Base-by-base conservation (phyloP, 129 eudicot species). In the Logfia minima region DNA sequence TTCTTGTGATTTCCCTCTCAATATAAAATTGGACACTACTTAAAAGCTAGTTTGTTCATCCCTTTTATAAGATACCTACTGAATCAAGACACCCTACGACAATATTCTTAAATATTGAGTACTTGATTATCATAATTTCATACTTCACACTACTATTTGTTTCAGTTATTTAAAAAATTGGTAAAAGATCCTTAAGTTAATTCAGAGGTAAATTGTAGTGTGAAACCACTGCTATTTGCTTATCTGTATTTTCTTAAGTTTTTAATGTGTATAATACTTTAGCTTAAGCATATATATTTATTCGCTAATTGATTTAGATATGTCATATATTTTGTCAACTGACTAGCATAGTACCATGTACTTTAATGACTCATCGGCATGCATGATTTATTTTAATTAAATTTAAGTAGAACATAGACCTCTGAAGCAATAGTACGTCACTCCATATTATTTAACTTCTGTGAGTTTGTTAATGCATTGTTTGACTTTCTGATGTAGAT, bases 401-500 rank as follows among this genome's bases (percentile, higher is more conserved):
- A 63, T 61, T 60, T 21, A 70, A 48, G 66, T 66, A 23, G 22
- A 32, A 51, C 73, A 23, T 64, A 4, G 29, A 8, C 79, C 67
- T 52, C 18, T 51, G 24, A 63, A 19, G 51, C 14, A 35, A 79
- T 39, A 39, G 19, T 29, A 45, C 71, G 16, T 64, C 65, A 52
- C 68, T 22, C 16, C 41, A 23, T 66, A 22, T 32, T 32, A 8
- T 24, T 56, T 64, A 78, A 26, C 70, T 58, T 16, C 21, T 61
- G 71, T 17, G n/a, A 63, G 14, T 51, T 53, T 73, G 52, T 66
- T 53, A 70, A 45, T 52, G 53, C 34, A 26, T 48, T 32, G 10
- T 68, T 66, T 66, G 80, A 66, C 80, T 66, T 29, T n/a, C 11
- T 53, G 80, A 66, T 73, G 70, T 56, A 66, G 75, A 80, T 37